Base-by-base conservation (phyloP, 352 stramenopile species). In the Phytophthora sp. region DNA sequence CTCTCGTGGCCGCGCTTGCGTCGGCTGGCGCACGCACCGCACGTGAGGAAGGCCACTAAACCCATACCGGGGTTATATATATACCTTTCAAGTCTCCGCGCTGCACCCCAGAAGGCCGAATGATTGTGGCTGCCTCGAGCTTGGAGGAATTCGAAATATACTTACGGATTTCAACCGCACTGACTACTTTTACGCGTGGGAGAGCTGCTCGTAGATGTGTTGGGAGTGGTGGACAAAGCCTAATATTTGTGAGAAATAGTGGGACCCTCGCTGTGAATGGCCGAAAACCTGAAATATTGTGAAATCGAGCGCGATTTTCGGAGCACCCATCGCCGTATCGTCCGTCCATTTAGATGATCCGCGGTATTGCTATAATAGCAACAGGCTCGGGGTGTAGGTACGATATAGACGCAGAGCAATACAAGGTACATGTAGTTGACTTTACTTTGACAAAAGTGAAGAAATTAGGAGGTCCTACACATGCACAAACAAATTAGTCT, bases 1-100 rank as follows among this genome's bases (percentile, higher is more conserved):
- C 46, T 74, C 23, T 69, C 57, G 24, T 70, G 57, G 15, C 60
- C 52, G 47, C 46, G 60, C 46, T 80, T 80, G 46, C 69, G 66
- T 21, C 63, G 58, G 24, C 69, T 72, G 5, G 60, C 46, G 47
- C 70, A 78, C 44, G 57, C 56, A 44, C 70, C 70, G 57, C 70
- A 78, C 46, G 70, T 74, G 55, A 78, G 38, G 61, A 78, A 78
- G 51, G 51, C 60, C 38, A 78, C 27, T 18, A 78, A 63, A 39
- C 70, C 66, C 60, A 67, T 78, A 13, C 27, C 26, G n/a, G 36
- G 27, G 27, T 29, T 8, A n/a, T 15, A 30, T 52, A 26, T 29
- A n/a, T n/a, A n/a, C n/a, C n/a, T n/a, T n/a, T n/a, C n/a, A n/a
- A n/a, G n/a, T n/a, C n/a, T 27, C 16, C 16, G 16, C 47, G 31